phyloP scores from a whole-genome alignment of 2,329 filamentous ascomycete genomes.

The Alternaria postmessia region DNA sequence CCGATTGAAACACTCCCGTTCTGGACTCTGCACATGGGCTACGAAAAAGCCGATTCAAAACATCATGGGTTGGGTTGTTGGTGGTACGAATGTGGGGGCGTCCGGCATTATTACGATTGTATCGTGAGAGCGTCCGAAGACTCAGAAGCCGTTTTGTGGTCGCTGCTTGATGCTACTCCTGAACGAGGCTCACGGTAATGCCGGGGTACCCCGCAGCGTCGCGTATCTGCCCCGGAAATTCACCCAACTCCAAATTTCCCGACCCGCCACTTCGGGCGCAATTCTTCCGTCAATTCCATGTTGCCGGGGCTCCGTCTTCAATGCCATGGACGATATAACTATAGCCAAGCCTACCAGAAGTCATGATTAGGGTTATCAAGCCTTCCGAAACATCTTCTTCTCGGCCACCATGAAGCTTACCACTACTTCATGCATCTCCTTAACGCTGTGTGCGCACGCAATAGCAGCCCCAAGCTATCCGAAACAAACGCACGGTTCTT shows the following conservation, averaged over 20 bases:
- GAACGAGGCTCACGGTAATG: neutral
- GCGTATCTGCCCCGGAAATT: neutral
- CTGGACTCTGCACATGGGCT: conserved; percentile 1
- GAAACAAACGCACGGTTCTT: conserved; percentile 4
- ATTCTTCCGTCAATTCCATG: conserved; percentile 8
- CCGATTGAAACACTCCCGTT: neutral
- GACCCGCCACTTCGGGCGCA: conserved; percentile 3
- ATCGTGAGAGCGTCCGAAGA: neutral
- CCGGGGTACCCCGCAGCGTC: conserved; percentile 6
- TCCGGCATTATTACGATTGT: neutral
- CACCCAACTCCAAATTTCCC: neutral
- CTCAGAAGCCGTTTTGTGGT: conserved; percentile 1
- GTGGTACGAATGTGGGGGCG: neutral
- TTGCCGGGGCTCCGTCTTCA: neutral
- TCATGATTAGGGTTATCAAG: neutral
- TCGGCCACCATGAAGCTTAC: conserved; percentile 21
- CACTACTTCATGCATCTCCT: conserved; percentile 1
- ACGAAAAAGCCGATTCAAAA: neutral
- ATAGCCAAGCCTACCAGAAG: neutral
- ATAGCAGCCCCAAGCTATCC: conserved; percentile 8
- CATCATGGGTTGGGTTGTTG: neutral
- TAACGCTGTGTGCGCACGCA: conserved; percentile 5
- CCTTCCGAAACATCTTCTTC: neutral
- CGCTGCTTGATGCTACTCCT: neutral
- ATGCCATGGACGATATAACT: neutral